A percentile compares a stretch with the other conserved stretches of the same genome.
Evolutionary conservation across 148 eudicot genomes (phyloP).

Genomic region (Camellia sinensis): DNA sequence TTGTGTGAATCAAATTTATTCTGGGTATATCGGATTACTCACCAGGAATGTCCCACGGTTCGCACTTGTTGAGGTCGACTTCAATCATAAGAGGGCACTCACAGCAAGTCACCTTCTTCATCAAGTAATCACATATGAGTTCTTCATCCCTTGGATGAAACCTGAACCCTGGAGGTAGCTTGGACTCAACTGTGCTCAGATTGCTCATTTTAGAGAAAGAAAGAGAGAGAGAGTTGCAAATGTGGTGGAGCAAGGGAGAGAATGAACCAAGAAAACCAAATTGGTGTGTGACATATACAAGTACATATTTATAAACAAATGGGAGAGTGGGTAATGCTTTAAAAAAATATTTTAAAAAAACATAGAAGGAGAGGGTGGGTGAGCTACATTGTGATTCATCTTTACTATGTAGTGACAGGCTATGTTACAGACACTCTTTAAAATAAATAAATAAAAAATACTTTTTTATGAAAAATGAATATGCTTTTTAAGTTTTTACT

Average conservation of each 20-base stretch:
- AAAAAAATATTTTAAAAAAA: not conserved
- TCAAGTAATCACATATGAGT: conserved; percentile 79
- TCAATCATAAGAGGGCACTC: conserved; percentile 50
- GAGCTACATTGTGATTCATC: too few relatives aligned
- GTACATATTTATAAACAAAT: conserved; percentile 8
- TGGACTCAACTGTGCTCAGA: conserved; percentile 75
- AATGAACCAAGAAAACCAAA: conserved; percentile 15
- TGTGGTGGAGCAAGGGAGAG: not conserved
- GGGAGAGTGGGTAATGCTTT: not conserved
- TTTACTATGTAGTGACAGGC: too few relatives aligned
- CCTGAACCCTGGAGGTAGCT: conserved; percentile 86
- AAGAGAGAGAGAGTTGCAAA: conserved; percentile 9
- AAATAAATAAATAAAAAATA: too few relatives aligned
- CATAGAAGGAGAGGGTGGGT: not conserved
- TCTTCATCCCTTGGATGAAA: conserved; percentile 92
- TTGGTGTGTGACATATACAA: not conserved
- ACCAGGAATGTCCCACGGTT: conserved; percentile 98
- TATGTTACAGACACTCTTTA: too few relatives aligned
- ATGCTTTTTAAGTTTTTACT: too few relatives aligned
- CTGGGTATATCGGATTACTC: not conserved
- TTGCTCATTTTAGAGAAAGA: conserved; percentile 42
- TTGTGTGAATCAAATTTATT: too few relatives aligned
- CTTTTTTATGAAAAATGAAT: too few relatives aligned
- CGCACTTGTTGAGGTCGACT: conserved; percentile 90
- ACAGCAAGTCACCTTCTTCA: conserved; percentile 47